Evolutionary conservation across 768 basidiomycete species (phyloP).

Genomic region (Hypholoma fasciculare): DNA sequence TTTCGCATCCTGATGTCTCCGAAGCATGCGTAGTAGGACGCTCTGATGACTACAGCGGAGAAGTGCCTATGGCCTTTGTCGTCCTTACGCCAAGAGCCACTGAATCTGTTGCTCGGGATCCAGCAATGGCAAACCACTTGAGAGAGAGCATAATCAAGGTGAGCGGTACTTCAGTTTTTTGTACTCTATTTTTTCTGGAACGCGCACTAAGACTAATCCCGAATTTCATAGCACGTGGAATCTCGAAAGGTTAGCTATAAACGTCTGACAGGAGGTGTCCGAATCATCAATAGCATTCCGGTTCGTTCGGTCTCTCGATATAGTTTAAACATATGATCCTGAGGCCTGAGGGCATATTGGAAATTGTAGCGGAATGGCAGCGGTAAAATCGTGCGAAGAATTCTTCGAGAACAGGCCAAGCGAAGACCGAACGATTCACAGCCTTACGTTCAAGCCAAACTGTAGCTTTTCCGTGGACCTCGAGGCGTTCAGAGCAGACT

Average conservation of each 20-base stretch:
- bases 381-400: constrained; percentile 51
- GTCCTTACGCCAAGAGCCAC: constrained; percentile 44
- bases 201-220: neutral
- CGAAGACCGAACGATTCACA: neutral
- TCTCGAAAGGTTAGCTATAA: constrained; percentile 51
- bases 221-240: constrained; percentile 41
- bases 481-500: too few species aligned
- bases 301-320: constrained; percentile 13
- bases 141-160: constrained; percentile 46
- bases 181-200: neutral
- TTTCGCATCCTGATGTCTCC: constrained; percentile 50
- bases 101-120: constrained; percentile 25
- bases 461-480: neutral
- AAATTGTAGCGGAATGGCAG: constrained; percentile 50
- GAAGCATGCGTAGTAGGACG: constrained; percentile 66
- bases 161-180: neutral
- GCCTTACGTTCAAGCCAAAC: neutral
- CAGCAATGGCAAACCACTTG: constrained; percentile 28
- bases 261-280: constrained; percentile 44
- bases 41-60: constrained; percentile 60
- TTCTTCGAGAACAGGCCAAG: constrained; percentile 31
- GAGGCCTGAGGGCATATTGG: neutral
- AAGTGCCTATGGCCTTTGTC: constrained; percentile 65
- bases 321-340: neutral
- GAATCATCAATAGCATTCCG: constrained; percentile 33